Conservation (phyloP, 2,329 filamentous ascomycete genomes). For the Neocatenulostroma microsporum region DNA sequence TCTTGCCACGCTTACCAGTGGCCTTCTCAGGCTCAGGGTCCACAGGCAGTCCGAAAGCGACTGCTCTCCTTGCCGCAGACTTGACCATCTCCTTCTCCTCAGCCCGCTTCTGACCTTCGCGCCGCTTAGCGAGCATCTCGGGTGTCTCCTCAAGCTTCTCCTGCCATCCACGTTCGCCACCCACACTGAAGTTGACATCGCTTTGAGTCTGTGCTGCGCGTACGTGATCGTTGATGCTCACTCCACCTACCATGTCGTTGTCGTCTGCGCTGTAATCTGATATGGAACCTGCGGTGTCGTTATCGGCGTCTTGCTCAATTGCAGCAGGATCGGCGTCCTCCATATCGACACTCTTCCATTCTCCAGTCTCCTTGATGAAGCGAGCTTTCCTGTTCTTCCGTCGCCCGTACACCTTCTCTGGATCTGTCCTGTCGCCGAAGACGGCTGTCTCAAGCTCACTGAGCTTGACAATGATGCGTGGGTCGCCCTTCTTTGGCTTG, state of each 20-base stretch:
- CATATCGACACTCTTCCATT: slow-evolving; percentile 42
- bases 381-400: slow-evolving; percentile 41
- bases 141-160: slow-evolving; percentile 47
- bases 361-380: slow-evolving; percentile 30
- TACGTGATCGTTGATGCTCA: slow-evolving; percentile 11
- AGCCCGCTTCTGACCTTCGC: slow-evolving; percentile 42
- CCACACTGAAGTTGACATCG: slow-evolving; percentile 50
- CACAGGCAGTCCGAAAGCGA: slow-evolving; percentile 47
- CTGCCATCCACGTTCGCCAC: slow-evolving; percentile 49
- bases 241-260: slow-evolving; percentile 11
- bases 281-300: neutral
- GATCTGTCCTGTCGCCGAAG: slow-evolving; percentile 42
- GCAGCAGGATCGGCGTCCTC: slow-evolving; percentile 16
- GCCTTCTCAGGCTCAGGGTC: slow-evolving; percentile 12
- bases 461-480: slow-evolving; percentile 43
- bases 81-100: slow-evolving; percentile 52
- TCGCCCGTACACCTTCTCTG: slow-evolving; percentile 39
- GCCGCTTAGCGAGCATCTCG: slow-evolving; percentile 44
- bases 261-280: slow-evolving; percentile 7
- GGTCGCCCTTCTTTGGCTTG: slow-evolving; percentile 43
- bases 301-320: neutral
- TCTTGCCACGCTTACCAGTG: slow-evolving; percentile 13
- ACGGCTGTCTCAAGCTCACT: slow-evolving; percentile 44
- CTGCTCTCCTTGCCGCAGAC: slow-evolving; percentile 54
- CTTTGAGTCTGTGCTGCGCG: slow-evolving; percentile 38